Conservation (phyloP, 208 protist species). For the Trypanosoma vivax region DNA sequence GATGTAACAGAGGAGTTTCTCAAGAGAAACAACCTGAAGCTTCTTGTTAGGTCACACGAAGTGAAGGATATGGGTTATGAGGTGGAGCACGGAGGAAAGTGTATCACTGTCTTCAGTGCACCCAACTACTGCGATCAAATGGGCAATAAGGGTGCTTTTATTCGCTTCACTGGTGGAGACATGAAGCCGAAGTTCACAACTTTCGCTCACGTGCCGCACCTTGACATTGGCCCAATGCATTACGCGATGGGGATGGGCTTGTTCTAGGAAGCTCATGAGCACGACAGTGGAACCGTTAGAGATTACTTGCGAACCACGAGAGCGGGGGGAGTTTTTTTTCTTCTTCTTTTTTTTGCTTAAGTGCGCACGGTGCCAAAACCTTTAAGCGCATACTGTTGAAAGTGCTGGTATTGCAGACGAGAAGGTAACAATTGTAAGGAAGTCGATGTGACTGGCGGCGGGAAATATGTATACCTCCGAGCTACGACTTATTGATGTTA, state of each 20-base stretch:
- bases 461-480: no score
- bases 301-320: not conserved
- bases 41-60: constrained; percentile 96
- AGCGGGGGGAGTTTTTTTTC: not conserved
- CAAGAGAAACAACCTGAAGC: constrained; percentile 89
- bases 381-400: no score
- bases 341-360: not conserved
- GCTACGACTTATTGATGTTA: no score
- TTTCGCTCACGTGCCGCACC: constrained; percentile 64
- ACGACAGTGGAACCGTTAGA: not conserved
- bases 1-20: constrained; percentile 96
- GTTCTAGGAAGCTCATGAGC: constrained; percentile 20
- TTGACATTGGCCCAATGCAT: constrained; percentile 76
- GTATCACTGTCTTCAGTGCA: constrained; percentile 95
- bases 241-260: constrained; percentile 64
- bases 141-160: constrained; percentile 89
- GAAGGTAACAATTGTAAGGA: no score
- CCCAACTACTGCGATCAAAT: constrained; percentile 99
- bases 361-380: no score
- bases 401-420: no score
- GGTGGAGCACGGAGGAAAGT: constrained; percentile 89
- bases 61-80: constrained; percentile 96
- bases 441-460: no score
- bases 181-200: constrained; percentile 77
- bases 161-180: constrained; percentile 74